Base-by-base conservation (phyloP, 2,329 filamentous ascomycete species). In the Alternaria longipes region DNA sequence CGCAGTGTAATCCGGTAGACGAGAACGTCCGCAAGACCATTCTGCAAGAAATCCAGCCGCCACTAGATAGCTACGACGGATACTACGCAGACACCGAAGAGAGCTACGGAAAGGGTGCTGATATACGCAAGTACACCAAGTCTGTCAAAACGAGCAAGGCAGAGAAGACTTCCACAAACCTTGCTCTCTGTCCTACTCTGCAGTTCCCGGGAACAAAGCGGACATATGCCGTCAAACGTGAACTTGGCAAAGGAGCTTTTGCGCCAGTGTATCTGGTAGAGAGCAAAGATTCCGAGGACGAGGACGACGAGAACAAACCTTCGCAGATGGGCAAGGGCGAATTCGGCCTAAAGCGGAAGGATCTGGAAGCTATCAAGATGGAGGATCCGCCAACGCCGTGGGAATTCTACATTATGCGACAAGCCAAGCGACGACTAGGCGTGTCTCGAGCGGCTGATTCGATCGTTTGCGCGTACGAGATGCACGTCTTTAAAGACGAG, bases 321-420 rank as follows among this genome's bases (percentile, higher is more conserved):
- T 82, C 79, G 4, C 82, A 83, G 57, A 87, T 91, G 85, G 87
- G 89, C 57, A 89, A 87, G 71, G 85, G 88, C 30, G 80, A 84
- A 12, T 87, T 90, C 72, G 82, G 86, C n/a, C 73, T 84, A 9
- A 82, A 81, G 34, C 88, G 91, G 42, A 82, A 82, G 44, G 65
- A 82, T 1, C 84, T 95, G 5, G 93, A 97, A 78, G 95, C 95
- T 1, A 84, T 99, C 69, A 99, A 99, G 80, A 94, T 97, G 88
- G 95, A 99, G 80, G 87, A 91, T 32, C 93, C 94, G 0, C 92
- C 94, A 0, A 91, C 89, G 5, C 85, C 91, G 0, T 99, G 95
- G 95, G 95, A 99, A 75, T 99, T 98, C 75, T 91, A 97, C 80
- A 96, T 99, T 79, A 93, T 98, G 83, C 90, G 92, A 1, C 87